These are phyloP conservation scores for Glebionis coronaria DNA, from an alignment of 129 eudicot species.

Conservation along the genomic window DNA sequence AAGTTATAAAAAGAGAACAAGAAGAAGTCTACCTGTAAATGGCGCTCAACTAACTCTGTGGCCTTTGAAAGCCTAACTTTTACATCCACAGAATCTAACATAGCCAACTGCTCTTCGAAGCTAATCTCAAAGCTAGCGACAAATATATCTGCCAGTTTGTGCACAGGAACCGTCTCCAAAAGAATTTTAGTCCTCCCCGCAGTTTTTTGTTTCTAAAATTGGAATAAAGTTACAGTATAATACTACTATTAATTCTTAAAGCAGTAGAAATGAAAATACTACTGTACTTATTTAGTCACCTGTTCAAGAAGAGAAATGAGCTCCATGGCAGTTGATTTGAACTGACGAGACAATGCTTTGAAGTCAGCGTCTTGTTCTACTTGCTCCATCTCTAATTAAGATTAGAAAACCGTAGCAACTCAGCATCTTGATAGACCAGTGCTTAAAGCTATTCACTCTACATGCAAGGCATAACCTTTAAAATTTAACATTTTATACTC, in stretches of 20 bases:
- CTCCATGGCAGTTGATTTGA: constrained; percentile 82
- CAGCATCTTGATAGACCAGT: constrained; percentile 31
- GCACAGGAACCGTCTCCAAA: constrained; percentile 86
- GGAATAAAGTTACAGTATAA: not conserved
- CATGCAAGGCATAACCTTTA: constrained; percentile 13
- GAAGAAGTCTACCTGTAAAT: constrained; percentile 67
- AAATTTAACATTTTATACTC: constrained; percentile 14
- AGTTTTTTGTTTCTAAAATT: constrained; percentile 79
- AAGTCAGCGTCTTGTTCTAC: constrained; percentile 87
- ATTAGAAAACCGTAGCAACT: constrained; percentile 34
- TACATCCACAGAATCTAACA: constrained; percentile 91
- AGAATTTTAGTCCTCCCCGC: constrained; percentile 93
- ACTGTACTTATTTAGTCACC: constrained; percentile 34
- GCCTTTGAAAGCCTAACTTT: constrained; percentile 91
- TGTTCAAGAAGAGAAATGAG: constrained; percentile 94
- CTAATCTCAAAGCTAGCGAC: constrained; percentile 96
- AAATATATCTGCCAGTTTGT: constrained; percentile 92
- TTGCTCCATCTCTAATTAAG: constrained; percentile 84
- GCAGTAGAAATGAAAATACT: not conserved
- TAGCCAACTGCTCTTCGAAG: constrained; percentile 88
- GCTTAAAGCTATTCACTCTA: constrained; percentile 22
- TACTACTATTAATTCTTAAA: not conserved
- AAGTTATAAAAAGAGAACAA: not conserved
- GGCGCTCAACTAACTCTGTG: constrained; percentile 87
- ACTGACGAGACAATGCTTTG: constrained; percentile 78